phyloP scores from a whole-genome alignment of 176 grass and related monocot genomes.

The Dendrocalamus sinicus region DNA sequence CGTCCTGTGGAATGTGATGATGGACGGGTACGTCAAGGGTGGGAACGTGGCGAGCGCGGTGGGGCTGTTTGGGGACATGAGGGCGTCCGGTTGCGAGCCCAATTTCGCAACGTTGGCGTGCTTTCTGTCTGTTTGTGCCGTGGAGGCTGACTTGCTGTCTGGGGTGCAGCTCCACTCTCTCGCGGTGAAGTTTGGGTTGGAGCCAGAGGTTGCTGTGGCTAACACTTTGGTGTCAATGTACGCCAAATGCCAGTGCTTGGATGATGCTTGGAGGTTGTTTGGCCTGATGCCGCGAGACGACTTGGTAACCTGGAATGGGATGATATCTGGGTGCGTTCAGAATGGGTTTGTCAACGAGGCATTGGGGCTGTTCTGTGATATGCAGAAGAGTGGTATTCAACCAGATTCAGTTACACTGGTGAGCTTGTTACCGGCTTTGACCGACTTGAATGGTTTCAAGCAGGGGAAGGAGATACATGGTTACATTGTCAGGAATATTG shows the following conservation, averaged over 20 bases:
- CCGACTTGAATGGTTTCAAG: slow-evolving; percentile 58
- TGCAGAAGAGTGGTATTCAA: slow-evolving; percentile 59
- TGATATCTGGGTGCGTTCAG: slow-evolving; percentile 84
- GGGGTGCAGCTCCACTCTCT: slow-evolving; percentile 76
- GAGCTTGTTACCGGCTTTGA: slow-evolving; percentile 77
- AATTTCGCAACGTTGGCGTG: slow-evolving; percentile 71
- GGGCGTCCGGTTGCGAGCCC: slow-evolving; percentile 25
- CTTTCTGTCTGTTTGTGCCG: slow-evolving; percentile 70
- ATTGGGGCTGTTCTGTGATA: slow-evolving; percentile 60
- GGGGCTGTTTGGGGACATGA: slow-evolving; percentile 59
- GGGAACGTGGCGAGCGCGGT: slow-evolving; percentile 44
- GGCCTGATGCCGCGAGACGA: slow-evolving; percentile 57
- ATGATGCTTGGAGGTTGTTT: slow-evolving; percentile 67
- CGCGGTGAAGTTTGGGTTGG: slow-evolving; percentile 70
- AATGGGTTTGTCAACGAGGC: slow-evolving; percentile 68
- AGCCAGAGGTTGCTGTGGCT: slow-evolving; percentile 53
- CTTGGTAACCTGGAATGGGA: slow-evolving; percentile 79
- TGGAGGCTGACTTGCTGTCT: slow-evolving; percentile 54
- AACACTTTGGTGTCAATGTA: slow-evolving; percentile 86
- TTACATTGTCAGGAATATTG: slow-evolving; percentile 67
- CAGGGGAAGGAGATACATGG: slow-evolving; percentile 75
- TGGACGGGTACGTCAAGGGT: slow-evolving; percentile 63
- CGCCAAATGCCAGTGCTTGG: slow-evolving; percentile 65
- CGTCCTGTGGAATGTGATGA: slow-evolving; percentile 86
- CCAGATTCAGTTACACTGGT: slow-evolving; percentile 74